phyloP scores from a whole-genome alignment of 306 rosid genomes.

The Neltuma alba region DNA sequence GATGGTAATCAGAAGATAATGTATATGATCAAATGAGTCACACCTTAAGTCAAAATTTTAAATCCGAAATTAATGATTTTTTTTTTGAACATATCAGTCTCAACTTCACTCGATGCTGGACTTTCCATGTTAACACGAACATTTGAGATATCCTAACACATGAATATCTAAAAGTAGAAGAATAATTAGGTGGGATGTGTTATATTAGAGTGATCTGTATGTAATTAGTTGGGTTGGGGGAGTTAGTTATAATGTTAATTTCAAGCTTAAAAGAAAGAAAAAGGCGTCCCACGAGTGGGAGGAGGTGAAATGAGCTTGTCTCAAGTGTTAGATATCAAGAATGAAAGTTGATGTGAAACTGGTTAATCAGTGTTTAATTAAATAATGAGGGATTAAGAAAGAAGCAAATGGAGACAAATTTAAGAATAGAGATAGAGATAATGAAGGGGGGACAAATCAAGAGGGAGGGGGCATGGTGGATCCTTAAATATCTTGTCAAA shows the following conservation, averaged over 20 bases:
- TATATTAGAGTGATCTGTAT: background rate
- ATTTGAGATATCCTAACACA: background rate
- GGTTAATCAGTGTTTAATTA: background rate
- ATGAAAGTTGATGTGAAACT: background rate
- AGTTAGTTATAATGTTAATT: background rate
- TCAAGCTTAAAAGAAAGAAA: background rate
- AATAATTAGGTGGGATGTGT: background rate
- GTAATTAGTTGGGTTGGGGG: background rate
- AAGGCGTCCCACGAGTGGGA: background rate
- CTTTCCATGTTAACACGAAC: background rate
- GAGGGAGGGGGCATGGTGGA: background rate
- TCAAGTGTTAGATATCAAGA: background rate
- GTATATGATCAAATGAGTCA: no score
- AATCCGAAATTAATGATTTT: no score
- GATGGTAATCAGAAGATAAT: no score
- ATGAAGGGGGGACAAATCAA: conserved; percentile 31
- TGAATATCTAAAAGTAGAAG: background rate
- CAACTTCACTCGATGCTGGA: background rate
- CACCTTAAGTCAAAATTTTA: no score
- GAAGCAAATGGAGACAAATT: background rate
- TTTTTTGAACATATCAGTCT: no score
- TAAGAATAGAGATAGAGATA: background rate
- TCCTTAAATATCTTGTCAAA: conserved; percentile 29
- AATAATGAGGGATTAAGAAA: background rate
- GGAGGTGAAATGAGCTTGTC: background rate